phyloP scores from a whole-genome alignment of 106 monocot genomes.

The Vanilla planifolia region DNA sequence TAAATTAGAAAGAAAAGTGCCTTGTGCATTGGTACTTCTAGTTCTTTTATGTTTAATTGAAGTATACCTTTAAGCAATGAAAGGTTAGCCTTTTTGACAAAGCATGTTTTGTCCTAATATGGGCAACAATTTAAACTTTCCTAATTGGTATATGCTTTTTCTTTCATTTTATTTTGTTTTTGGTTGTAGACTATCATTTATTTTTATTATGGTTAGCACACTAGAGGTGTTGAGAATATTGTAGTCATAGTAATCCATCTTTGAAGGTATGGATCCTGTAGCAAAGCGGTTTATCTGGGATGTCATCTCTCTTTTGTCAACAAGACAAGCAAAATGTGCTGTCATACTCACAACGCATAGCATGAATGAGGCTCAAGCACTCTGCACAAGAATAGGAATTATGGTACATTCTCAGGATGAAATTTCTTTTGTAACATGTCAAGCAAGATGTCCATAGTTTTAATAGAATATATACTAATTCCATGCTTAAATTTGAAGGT shows the following conservation, averaged over 20 bases:
- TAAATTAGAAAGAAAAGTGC: too few relatives aligned
- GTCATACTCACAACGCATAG: slow-evolving; percentile 91
- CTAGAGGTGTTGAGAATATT: neutral
- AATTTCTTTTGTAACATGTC: too few relatives aligned
- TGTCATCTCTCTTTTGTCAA: slow-evolving; percentile 82
- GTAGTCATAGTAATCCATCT: neutral
- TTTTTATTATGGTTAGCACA: neutral
- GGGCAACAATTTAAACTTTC: too few relatives aligned
- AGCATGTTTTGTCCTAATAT: too few relatives aligned
- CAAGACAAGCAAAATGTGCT: slow-evolving; percentile 77
- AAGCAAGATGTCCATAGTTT: too few relatives aligned
- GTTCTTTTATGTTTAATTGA: too few relatives aligned
- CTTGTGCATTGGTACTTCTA: too few relatives aligned
- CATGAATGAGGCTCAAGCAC: slow-evolving; percentile 96
- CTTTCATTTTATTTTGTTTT: too few relatives aligned
- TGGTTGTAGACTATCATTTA: neutral
- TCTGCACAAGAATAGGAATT: slow-evolving; percentile 87
- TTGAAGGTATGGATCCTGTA: slow-evolving; percentile 82
- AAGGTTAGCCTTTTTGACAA: too few relatives aligned
- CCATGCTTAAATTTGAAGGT: slow-evolving; percentile 28
- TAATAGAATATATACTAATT: too few relatives aligned
- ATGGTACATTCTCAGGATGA: slow-evolving; percentile 44
- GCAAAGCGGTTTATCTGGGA: slow-evolving; percentile 96
- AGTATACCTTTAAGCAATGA: too few relatives aligned
- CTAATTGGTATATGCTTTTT: too few relatives aligned